phyloP scores from a whole-genome alignment of 306 rosid genomes.

The Cucurbita argyrosperma region DNA sequence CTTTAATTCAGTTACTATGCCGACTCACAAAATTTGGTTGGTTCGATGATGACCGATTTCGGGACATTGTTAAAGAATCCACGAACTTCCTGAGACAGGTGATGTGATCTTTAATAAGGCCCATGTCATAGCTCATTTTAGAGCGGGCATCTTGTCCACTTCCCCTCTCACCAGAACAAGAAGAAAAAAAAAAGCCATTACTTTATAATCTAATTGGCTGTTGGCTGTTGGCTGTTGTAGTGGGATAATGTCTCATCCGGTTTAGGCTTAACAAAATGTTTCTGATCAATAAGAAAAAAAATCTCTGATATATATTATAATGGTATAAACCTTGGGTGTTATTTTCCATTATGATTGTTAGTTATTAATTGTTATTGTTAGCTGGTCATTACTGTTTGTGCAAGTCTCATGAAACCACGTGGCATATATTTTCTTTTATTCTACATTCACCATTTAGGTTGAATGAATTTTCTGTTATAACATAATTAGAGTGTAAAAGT shows the following conservation, averaged over 20 bases:
- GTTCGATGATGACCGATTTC: conserved; percentile 49
- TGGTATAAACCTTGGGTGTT: neutral
- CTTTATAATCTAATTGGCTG: neutral
- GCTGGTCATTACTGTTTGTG: neutral
- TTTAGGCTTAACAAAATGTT: neutral
- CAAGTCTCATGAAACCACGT: neutral
- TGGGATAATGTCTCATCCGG: neutral
- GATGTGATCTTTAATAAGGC: neutral
- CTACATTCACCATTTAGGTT: neutral
- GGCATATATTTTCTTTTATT: neutral
- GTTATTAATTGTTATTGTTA: neutral
- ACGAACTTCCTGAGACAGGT: conserved; percentile 50
- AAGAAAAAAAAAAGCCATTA: neutral
- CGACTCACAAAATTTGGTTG: conserved; percentile 54
- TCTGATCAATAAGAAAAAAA: neutral
- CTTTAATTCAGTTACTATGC: conserved; percentile 39
- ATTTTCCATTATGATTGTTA: neutral
- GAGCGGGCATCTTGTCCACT: neutral
- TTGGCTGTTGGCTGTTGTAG: neutral
- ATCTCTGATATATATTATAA: neutral
- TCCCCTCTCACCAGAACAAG: neutral
- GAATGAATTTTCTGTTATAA: neutral
- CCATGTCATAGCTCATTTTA: neutral
- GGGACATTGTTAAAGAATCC: conserved; percentile 40
- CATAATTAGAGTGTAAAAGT: neutral